phyloP scores from a whole-genome alignment of 805 yeast species.

The Starmerella sp. region DNA sequence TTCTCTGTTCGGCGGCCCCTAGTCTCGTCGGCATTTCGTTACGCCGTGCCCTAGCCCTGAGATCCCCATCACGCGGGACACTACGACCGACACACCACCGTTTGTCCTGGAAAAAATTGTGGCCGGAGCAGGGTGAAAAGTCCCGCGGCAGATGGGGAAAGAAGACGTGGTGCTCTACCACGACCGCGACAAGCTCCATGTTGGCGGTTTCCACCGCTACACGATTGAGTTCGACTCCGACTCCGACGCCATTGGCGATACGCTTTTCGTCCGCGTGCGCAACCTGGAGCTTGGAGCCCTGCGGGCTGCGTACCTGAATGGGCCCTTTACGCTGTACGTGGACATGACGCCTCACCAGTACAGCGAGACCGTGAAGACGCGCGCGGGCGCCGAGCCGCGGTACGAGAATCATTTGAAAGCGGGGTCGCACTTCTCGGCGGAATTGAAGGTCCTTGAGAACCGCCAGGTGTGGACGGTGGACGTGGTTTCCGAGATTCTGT shows the following conservation, averaged over 20 bases:
- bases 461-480: slow-evolving; percentile 68
- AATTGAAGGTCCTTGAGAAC: slow-evolving; percentile 37
- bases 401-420: slow-evolving; percentile 54
- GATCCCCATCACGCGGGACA: too few species aligned
- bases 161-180: slow-evolving; percentile 15
- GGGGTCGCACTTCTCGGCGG: slow-evolving; percentile 53
- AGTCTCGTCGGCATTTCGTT: too few species aligned
- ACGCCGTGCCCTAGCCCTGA: too few species aligned
- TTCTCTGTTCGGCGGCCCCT: too few species aligned
- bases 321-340: slow-evolving; percentile 77
- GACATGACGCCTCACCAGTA: slow-evolving; percentile 66
- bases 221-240: slow-evolving; percentile 34
- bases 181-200: slow-evolving; percentile 15
- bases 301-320: slow-evolving; percentile 76
- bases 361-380: slow-evolving; percentile 29
- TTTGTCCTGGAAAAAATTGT: too few species aligned
- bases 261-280: slow-evolving; percentile 39
- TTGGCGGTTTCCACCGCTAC: slow-evolving; percentile 53
- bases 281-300: slow-evolving; percentile 63
- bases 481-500: slow-evolving; percentile 66
- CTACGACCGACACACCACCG: too few species aligned
- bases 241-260: slow-evolving; percentile 4
- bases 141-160: not conserved
- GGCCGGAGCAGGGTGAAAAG: not conserved
- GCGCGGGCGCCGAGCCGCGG: slow-evolving; percentile 26